These are phyloP conservation scores for Persicaria maculosa DNA, from an alignment of 148 eudicot genomes.

Conservation along the genomic window DNA sequence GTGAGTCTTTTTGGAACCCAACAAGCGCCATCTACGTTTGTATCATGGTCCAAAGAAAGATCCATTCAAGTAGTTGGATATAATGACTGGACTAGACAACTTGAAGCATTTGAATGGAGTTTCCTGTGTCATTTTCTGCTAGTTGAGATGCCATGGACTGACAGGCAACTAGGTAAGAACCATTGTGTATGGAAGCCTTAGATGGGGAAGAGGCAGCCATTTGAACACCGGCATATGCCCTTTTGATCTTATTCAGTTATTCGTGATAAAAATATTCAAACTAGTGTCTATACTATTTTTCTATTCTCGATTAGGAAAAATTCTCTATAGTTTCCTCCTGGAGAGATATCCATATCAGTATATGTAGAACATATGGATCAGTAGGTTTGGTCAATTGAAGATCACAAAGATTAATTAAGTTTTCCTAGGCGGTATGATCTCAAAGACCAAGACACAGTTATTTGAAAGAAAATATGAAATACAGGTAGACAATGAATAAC, in stretches of 20 bases:
- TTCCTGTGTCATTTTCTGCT: background rate
- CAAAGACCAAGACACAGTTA: constrained; percentile 1
- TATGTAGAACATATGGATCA: background rate
- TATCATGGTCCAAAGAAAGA: background rate
- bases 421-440: background rate
- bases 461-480: background rate
- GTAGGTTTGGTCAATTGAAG: constrained; percentile 6
- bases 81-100: background rate
- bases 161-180: background rate
- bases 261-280: background rate
- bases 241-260: background rate
- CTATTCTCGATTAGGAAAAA: background rate
- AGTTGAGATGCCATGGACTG: background rate
- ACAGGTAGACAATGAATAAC: too few species aligned
- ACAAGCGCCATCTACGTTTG: background rate
- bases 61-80: background rate
- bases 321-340: background rate
- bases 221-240: background rate
- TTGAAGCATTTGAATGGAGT: background rate
- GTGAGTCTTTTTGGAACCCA: background rate
- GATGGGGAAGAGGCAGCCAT: background rate
- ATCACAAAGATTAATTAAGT: background rate
- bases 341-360: background rate
- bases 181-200: background rate
- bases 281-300: background rate